phyloP scores from a whole-genome alignment of 1,284 basidiomycete genomes.

The Meripilus lineatus region DNA sequence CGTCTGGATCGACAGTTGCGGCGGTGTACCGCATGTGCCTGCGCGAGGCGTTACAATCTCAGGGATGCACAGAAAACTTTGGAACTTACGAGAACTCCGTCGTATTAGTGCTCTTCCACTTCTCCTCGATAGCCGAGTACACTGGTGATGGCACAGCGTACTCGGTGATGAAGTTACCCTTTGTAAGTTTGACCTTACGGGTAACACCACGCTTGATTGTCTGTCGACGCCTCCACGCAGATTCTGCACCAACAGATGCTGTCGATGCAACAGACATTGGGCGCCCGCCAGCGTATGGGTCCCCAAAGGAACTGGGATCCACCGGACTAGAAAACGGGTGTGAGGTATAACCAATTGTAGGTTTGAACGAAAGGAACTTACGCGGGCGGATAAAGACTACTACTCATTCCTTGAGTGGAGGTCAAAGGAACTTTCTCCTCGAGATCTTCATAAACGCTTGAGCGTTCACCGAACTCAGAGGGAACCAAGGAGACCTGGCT shows the following conservation, averaged over 20 bases:
- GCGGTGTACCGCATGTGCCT: conserved; percentile 92
- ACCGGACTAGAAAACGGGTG: conserved; percentile 37
- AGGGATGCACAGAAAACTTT: conserved; percentile 1
- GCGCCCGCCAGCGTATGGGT: conserved; percentile 62
- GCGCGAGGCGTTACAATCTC: no score
- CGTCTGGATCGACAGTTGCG: conserved; percentile 93
- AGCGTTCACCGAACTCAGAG: conserved; percentile 44
- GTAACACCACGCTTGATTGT: conserved; percentile 90
- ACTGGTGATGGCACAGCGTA: conserved; percentile 90
- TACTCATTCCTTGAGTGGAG: conserved; percentile 43
- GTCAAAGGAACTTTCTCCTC: conserved; percentile 73
- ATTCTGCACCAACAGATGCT: conserved; percentile 61
- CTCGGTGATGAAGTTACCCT: conserved; percentile 89
- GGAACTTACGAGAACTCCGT: conserved; percentile 80
- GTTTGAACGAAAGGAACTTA: conserved; percentile 28
- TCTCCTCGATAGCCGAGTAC: conserved; percentile 79
- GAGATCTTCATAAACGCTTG: conserved; percentile 49
- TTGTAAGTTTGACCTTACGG: conserved; percentile 90
- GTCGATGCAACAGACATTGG: conserved; percentile 62
- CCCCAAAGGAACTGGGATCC: conserved; percentile 60
- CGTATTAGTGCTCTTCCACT: conserved; percentile 66
- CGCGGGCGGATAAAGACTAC: conserved; percentile 70
- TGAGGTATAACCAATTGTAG: conserved; percentile 6
- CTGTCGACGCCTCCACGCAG: conserved; percentile 81
- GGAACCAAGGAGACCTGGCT: conserved; percentile 53